Base-by-base conservation (phyloP, 2,329 filamentous ascomycete species). In the Ophiostoma sp. region DNA sequence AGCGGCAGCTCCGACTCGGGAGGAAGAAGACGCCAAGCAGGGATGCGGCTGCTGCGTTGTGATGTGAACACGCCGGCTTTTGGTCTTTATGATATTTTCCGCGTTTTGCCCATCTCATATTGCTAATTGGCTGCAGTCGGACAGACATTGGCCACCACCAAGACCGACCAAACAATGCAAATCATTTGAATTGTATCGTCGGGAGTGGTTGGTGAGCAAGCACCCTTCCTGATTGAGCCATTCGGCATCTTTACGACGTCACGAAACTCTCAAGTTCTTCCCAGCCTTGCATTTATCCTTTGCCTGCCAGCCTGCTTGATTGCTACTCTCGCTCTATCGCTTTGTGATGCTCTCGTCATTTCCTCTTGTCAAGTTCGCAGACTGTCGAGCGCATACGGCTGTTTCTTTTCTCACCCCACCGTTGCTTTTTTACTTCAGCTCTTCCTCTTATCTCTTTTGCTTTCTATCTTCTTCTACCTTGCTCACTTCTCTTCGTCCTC, bases 21-120 rank as follows among this genome's bases (percentile, higher is more conserved):
- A 87, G 72, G 83, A 86, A 69, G 78, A 74, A 81, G 68, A 66
- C 2, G 41, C 87, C 75, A 83, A 87, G 75, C 85, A 83, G 73
- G 85, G 87, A 13, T 90, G 89, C 74, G 88, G 86, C 71, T 91
- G 90, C 79, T 93, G 90, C 79, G 82, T 92, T 72, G 85, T 94
- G 74, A 93, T 93, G 90, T 93, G 83, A 86, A 41, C 7, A 23
- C 20, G 35, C 62, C 20, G 20, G 20, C 23, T 64, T 3, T 35
- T 36, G 60, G 33, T 17, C 33, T 3, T 17, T 13, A 23, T 33
- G 4, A 17, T 33, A 17, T 62, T 35, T 27, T 13, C 52, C 3
- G 52, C 57, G 27, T 62, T 15, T 6, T 62, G 27, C 11, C 11
- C 57, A 33, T 48, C 17, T 20, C 17, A 33, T 11, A 33, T 17